These are phyloP conservation scores for Aspergillus cavernicola DNA, from an alignment of 495 filamentous ascomycete genomes.

Conservation along the genomic window DNA sequence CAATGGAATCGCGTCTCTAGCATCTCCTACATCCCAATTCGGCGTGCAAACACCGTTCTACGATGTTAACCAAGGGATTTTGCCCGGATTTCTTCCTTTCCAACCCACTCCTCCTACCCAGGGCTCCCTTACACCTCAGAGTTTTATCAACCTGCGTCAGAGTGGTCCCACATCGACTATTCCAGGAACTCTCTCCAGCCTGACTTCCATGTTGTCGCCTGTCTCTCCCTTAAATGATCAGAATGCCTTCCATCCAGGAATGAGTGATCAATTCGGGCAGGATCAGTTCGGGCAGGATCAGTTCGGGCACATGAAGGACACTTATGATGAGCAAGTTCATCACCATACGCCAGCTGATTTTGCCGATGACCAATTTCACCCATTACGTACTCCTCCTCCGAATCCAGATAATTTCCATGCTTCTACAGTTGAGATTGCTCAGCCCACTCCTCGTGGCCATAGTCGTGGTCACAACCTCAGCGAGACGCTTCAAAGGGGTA, in stretches of 20 bases:
- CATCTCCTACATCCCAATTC: slow-evolving; percentile 52
- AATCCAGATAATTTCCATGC: slow-evolving; percentile 42
- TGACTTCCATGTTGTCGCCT: slow-evolving; percentile 43
- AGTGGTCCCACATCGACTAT: slow-evolving; percentile 24
- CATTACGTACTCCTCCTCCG: slow-evolving; percentile 32
- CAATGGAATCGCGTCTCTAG: slow-evolving; percentile 55
- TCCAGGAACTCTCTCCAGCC: slow-evolving; percentile 33
- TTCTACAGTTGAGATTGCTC: slow-evolving; percentile 55
- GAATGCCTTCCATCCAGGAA: slow-evolving; percentile 31
- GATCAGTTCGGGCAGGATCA: too few species aligned
- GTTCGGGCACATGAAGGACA: slow-evolving; percentile 18
- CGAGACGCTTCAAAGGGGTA: slow-evolving; percentile 74
- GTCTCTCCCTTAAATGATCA: slow-evolving; percentile 44
- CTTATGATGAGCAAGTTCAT: slow-evolving; percentile 21
- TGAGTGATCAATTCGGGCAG: slow-evolving; percentile 15
- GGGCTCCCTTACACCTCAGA: slow-evolving; percentile 42
- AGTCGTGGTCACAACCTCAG: slow-evolving; percentile 58
- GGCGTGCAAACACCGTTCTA: slow-evolving; percentile 41
- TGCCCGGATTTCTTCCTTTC: slow-evolving; percentile 40
- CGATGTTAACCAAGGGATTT: slow-evolving; percentile 38
- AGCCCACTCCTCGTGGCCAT: slow-evolving; percentile 62
- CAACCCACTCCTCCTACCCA: slow-evolving; percentile 44
- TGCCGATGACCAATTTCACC: slow-evolving; percentile 25
- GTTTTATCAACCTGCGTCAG: slow-evolving; percentile 40
- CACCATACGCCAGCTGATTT: slow-evolving; percentile 21